A percentile compares a stretch with the other conserved stretches of the same genome.
phyloP scores from a whole-genome alignment of 2,329 filamentous ascomycete species.

The Cladosporium phlei region DNA sequence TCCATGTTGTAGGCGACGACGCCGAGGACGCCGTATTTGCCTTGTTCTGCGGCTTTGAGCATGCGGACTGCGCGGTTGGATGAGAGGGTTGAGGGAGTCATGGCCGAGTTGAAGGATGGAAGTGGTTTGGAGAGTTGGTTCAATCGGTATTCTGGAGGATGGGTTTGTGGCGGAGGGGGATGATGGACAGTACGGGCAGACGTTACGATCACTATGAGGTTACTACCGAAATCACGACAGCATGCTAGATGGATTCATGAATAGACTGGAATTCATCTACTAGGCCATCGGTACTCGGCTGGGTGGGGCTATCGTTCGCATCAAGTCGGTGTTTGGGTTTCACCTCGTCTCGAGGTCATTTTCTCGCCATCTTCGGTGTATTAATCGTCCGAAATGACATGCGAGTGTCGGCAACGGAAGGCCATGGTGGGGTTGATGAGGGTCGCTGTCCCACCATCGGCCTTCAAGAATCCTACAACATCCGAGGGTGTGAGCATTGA shows the following conservation, averaged over 20 bases:
- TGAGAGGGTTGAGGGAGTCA: too few relatives aligned
- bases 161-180: too few relatives aligned
- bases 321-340: neutral
- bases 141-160: too few relatives aligned
- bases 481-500: too few relatives aligned
- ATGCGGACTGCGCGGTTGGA: slow-evolving; percentile 30
- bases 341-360: slow-evolving; percentile 3
- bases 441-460: neutral
- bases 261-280: too few relatives aligned
- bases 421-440: slow-evolving; percentile 1
- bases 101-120: too few relatives aligned
- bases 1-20: slow-evolving; percentile 52
- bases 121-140: neutral
- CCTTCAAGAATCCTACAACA: neutral
- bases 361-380: slow-evolving; percentile 2
- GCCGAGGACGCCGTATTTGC: slow-evolving; percentile 32
- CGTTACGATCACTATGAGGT: too few relatives aligned
- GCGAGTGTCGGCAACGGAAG: slow-evolving; percentile 1
- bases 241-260: too few relatives aligned
- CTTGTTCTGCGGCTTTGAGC: slow-evolving; percentile 29
- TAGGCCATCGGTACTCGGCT: neutral
- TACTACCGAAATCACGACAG: too few relatives aligned
- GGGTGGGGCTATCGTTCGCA: neutral
- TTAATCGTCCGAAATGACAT: slow-evolving; percentile 2
- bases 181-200: too few relatives aligned